Evolutionary conservation across 768 basidiomycete genomes (phyloP), one percentile per base, ranked within the genome.

Genomic region (Tephrocybe rancida): DNA sequence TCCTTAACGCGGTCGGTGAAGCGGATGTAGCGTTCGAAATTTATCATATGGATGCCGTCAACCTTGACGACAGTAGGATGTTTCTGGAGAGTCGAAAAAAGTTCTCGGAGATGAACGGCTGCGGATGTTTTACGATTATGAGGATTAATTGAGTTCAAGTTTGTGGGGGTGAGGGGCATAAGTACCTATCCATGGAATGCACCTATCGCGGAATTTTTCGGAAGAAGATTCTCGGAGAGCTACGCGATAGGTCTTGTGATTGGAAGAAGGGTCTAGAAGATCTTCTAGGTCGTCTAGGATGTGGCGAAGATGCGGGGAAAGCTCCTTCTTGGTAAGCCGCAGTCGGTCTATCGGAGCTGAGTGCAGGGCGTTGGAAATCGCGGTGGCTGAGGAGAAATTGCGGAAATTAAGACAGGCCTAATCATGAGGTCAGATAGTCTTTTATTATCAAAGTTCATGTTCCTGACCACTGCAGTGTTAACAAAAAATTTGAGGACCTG

Each of bases 401-500:
- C 71, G 72, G 30, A 74, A 50, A 46, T 70, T 71, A 18, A 69
- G 67, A 55, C 78, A 81, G 64, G 78, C 78, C 75, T 79, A 54
- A 29, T 32, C 18, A 29, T n/a, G 32, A 44, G 19, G 32, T 35
- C 35, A 19, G n/a, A 35, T 42, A 4, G 46, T 32, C n/a, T 27
- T 27, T 26, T 5, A 13, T 26, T 30, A 13, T 6, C 44, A 26
- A 29, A 16, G 44, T 10, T 25, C 7, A 5, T 24, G 42, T 10
- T 24, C 59, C 71, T 56, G 46, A 77, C 78, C 44, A 65, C 55
- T 7, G 79, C 77, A 6, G 71, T 67, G 52, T 74, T 67, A 41
- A 79, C 67, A 55, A 79, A 80, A 56, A 74, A 77, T 54, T 71
- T 78, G 42, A 79, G 67, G 14, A 73, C 73, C 14, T 70, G 66